Base-by-base conservation (phyloP, 2,329 filamentous ascomycete species). In the Pestalotiopsis sp. region DNA sequence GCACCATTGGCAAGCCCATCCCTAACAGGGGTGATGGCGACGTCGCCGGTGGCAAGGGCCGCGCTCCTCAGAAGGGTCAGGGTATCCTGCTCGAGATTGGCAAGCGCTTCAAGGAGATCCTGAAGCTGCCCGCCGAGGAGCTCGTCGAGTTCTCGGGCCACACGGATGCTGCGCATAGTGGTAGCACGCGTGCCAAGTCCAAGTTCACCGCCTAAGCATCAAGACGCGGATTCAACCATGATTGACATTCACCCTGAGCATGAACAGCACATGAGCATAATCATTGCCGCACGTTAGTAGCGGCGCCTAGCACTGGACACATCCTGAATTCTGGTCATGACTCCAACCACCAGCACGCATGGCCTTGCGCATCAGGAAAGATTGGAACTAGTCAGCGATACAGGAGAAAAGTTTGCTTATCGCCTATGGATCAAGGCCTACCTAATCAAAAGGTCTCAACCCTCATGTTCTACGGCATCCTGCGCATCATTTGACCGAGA, bases 61-160 rank as follows among this genome's bases (percentile, higher is more conserved):
- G 94, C 72, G 90, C 89, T 67, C 80, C 84, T 27, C 93, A 96
- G 76, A 96, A 97, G 87, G 93, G 94, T 78, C 92, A 91, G 83
- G 92, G 96, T 68, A 89, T 95, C 61, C 88, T 99, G 69, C 85
- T 93, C 84, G 88, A 89, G 77, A 97, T 99, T 76, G 96, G 96
- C 75, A 89, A 87, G 74, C 91, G 91, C 73, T 98, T 99, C 90
- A 99, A 99, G 90, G 92, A 94, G 74, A 91, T 97, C 31, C 86
- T 99, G 68, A 91, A 93, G 80, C 85, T 99, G 70, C 92, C 92
- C 70, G 83, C 90, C 68, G 87, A 84, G 70, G 96, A 98, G 80
- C 36, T 85, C 71, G 90, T 99, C 69, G 97, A 99, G 84, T 99
- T 98, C 84, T 97, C 94, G 23, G 96, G 96, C 70, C 96, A 99